Percentiles rank a stretch among this genome's conserved stretches.
These are phyloP conservation scores for Sporormia fimetaria DNA, from an alignment of 495 filamentous ascomycete genomes.

Conservation along the genomic window DNA sequence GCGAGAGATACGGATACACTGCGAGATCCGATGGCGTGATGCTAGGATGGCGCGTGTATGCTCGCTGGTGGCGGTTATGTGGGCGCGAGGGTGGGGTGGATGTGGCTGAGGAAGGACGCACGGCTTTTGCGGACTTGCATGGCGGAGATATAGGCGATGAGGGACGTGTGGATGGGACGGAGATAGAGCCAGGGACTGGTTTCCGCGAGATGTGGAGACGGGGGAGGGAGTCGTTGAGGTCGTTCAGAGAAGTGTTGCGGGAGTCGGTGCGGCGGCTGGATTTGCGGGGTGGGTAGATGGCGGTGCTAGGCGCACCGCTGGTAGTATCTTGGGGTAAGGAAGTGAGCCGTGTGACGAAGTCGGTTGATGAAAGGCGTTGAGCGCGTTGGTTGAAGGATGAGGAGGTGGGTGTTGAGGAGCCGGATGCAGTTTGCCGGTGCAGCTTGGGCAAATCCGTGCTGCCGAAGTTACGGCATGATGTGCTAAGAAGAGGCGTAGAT, in stretches of 20 bases:
- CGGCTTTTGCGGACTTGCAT: slow-evolving; percentile 1
- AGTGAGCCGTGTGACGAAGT: no score
- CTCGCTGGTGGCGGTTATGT: not conserved
- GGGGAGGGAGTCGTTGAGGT: slow-evolving; percentile 15
- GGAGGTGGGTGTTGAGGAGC: slow-evolving; percentile 4
- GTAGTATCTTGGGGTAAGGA: slow-evolving; percentile 7
- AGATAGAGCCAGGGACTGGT: not conserved
- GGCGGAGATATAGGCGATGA: slow-evolving; percentile 7
- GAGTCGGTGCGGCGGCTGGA: not conserved
- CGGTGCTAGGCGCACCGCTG: slow-evolving; percentile 6
- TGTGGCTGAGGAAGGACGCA: slow-evolving; percentile 8
- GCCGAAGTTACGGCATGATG: slow-evolving; percentile 12
- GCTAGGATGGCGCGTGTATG: slow-evolving; percentile 6
- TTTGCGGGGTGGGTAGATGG: not conserved
- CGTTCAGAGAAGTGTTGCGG: slow-evolving; percentile 6
- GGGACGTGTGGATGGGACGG: not conserved
- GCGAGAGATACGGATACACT: slow-evolving; percentile 8
- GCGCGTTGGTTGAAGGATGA: slow-evolving; percentile 6
- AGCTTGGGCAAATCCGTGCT: slow-evolving; percentile 8
- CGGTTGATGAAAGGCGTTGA: not conserved
- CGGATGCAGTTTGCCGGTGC: not conserved
- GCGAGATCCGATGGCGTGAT: slow-evolving; percentile 14
- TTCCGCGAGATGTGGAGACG: slow-evolving; percentile 16
- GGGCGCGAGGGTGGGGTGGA: slow-evolving; percentile 6
- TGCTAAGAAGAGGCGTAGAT: slow-evolving; percentile 11